Base-by-base conservation (phyloP, 2,329 filamentous ascomycete species). In the Ceratocystiopsis sp. region DNA sequence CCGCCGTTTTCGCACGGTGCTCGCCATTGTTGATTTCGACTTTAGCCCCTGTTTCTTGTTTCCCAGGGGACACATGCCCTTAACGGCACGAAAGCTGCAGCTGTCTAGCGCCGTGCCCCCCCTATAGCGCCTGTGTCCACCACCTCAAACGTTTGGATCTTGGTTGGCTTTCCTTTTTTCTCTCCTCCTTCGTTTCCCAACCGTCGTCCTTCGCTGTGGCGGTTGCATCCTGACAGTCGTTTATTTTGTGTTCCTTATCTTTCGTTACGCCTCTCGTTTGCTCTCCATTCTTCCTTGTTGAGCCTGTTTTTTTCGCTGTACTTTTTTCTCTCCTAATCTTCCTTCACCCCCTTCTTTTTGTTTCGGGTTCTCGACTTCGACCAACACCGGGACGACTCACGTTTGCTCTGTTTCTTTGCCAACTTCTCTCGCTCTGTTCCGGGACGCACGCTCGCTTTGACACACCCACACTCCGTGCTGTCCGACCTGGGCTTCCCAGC, bases 171-270 rank as follows among this genome's bases (percentile, higher is more conserved):
- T 34, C 21, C 15, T 38, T 38, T 38, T 25, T 38, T 16, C 25
- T 38, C 34, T 45, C 46, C 4, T 48, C 41, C 45, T 52, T 54
- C 38, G 55, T 41, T 41, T 48, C 46, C 35, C 46, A 49, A 29
- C 62, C 61, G 61, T 43, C 65, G 65, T 75, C 73, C 71, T 64
- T 78, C 73, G 72, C 66, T 76, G 62, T 67, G 67, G 67, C 66
- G 64, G 62, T 56, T 61, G 62, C 54, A 50, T 49, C 44, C 37
- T 41, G 52, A 44, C 59, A 47, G 52, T 65, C 62, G 57, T 60
- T 37, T 16, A 53, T 50, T 49, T 45, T 43, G 45, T 50, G 41
- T 42, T 36, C 9, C 25, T 29, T 40, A 34, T 16, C 8, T 25
- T 35, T 15, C 10, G 33, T 19, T 25, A 32, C 7, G 13, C 2